phyloP scores from a whole-genome alignment of 495 filamentous ascomycete species.

The Penicillium taxi region DNA sequence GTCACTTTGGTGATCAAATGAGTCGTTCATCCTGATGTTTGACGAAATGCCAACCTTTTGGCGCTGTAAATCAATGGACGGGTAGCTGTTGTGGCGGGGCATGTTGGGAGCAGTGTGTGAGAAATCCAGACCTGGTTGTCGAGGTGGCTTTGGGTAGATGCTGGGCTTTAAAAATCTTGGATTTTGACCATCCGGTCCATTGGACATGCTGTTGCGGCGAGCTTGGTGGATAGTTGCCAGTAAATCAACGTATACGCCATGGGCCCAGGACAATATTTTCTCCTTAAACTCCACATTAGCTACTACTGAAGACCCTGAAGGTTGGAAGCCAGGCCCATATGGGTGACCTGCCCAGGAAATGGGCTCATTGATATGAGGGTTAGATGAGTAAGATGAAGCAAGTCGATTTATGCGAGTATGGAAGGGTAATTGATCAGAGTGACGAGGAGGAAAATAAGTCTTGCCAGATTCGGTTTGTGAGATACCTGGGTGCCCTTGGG shows the following conservation, averaged over 20 bases:
- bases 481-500: constrained; percentile 20
- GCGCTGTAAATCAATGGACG: constrained; percentile 24
- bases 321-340: constrained; percentile 17
- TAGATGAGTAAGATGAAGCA: constrained; percentile 8
- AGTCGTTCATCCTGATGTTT: constrained; percentile 9
- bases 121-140: constrained; percentile 42
- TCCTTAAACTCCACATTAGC: constrained; percentile 65
- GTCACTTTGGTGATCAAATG: constrained; percentile 7
- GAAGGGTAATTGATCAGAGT: constrained; percentile 35
- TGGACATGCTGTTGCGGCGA: constrained; percentile 37
- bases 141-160: constrained; percentile 58
- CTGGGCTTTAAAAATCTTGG: constrained; percentile 42
- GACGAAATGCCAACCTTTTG: constrained; percentile 15
- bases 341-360: constrained; percentile 21
- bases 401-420: constrained; percentile 24
- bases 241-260: constrained; percentile 81
- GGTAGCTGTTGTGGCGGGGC: constrained; percentile 38
- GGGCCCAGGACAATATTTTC: constrained; percentile 73
- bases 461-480: constrained; percentile 23
- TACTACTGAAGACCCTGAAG: constrained; percentile 15
- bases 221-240: constrained; percentile 64
- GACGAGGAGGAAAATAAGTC: constrained; percentile 35
- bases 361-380: constrained; percentile 10
- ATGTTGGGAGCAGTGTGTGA: constrained; percentile 23
- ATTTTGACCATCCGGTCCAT: constrained; percentile 25